Evolutionary conservation across 164 flowering plant genomes (phyloP).

Genomic region (Tetracentron sinense): DNA sequence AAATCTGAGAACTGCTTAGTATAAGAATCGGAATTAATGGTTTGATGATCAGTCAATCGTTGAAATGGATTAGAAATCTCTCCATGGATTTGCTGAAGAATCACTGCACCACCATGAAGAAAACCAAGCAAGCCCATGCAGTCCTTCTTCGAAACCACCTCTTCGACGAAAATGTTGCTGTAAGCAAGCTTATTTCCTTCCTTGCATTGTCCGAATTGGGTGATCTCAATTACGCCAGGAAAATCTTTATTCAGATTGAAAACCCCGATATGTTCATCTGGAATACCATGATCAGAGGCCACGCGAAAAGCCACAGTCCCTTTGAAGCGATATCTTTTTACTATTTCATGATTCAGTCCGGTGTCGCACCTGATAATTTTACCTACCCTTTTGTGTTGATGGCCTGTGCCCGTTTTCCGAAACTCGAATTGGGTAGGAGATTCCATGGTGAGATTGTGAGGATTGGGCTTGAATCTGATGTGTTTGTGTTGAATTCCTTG

Average conservation of each 20-base stretch:
- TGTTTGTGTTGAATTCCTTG: slow-evolving; percentile 16
- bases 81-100: slow-evolving; percentile 12
- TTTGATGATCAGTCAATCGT: not conserved
- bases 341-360: slow-evolving; percentile 13
- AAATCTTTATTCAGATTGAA: slow-evolving; percentile 13
- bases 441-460: slow-evolving; percentile 13
- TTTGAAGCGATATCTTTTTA: slow-evolving; percentile 12
- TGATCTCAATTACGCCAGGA: slow-evolving; percentile 10
- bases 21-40: not conserved
- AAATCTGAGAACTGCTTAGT: too few relatives aligned
- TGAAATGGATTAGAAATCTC: slow-evolving; percentile 8
- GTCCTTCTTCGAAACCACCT: slow-evolving; percentile 19
- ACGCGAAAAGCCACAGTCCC: slow-evolving; percentile 11
- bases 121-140: slow-evolving; percentile 24
- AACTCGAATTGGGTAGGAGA: slow-evolving; percentile 7
- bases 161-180: slow-evolving; percentile 6
- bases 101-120: slow-evolving; percentile 16
- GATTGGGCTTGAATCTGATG: slow-evolving; percentile 12
- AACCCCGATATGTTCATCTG: slow-evolving; percentile 20
- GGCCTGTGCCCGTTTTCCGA: slow-evolving; percentile 9
- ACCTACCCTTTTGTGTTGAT: slow-evolving; percentile 18
- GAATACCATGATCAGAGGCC: slow-evolving; percentile 25
- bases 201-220: slow-evolving; percentile 10
- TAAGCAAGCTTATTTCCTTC: slow-evolving; percentile 18
- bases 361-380: slow-evolving; percentile 16